Evolutionary conservation across 2,329 filamentous ascomycete species (phyloP).

Genomic region (Fusarium continuum): DNA sequence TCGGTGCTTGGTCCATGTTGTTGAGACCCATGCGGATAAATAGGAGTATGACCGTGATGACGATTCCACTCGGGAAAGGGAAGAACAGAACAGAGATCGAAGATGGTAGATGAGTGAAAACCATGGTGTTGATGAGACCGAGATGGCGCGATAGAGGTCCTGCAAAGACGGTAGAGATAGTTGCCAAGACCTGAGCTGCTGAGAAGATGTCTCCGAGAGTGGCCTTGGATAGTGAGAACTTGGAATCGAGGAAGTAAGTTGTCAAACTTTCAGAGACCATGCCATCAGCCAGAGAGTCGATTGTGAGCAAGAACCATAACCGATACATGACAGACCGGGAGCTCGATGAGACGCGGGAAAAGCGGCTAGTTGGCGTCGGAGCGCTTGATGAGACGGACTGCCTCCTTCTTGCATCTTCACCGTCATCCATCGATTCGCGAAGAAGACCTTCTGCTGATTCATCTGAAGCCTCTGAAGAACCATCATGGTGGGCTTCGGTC

Average conservation of each 20-base stretch:
- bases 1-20: constrained; percentile 74
- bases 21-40: constrained; percentile 70
- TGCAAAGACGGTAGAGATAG: constrained; percentile 64
- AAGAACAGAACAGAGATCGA: constrained; percentile 69
- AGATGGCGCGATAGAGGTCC: constrained; percentile 66
- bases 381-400: neutral
- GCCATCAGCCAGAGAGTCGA: constrained; percentile 72
- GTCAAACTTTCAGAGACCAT: constrained; percentile 69
- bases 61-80: constrained; percentile 61
- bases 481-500: constrained; percentile 57
- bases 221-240: constrained; percentile 65
- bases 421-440: constrained; percentile 31
- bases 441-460: constrained; percentile 41
- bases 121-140: constrained; percentile 72
- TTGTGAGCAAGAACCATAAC: constrained; percentile 70
- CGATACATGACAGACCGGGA: constrained; percentile 69
- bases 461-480: constrained; percentile 25
- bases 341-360: constrained; percentile 65
- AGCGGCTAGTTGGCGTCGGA: constrained; percentile 45
- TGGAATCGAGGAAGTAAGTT: constrained; percentile 66
- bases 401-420: constrained; percentile 9
- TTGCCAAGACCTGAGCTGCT: constrained; percentile 61
- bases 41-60: constrained; percentile 63
- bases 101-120: constrained; percentile 69
- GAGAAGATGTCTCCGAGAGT: constrained; percentile 68